Evolutionary conservation across 768 basidiomycete species (phyloP).

Genomic region (Amanita polypyramis): DNA sequence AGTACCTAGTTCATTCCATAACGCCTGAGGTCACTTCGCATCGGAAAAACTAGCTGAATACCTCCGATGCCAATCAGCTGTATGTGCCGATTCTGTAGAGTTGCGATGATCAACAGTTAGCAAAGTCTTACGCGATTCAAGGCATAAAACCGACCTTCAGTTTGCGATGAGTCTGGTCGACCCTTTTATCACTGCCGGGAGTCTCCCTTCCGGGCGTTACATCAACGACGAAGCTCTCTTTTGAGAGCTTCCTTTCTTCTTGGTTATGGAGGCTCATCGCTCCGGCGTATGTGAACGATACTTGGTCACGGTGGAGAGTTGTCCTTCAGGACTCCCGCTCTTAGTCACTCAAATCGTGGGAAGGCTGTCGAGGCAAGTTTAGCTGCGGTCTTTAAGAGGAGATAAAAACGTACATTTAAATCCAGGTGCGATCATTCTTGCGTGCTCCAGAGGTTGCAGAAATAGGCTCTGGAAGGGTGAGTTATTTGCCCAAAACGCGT

Average conservation of each 20-base stretch:
- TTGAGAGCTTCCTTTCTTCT: background rate
- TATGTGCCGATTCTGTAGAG: slow-evolving; percentile 34
- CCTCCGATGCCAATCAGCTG: slow-evolving; percentile 44
- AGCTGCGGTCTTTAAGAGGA: too few species aligned
- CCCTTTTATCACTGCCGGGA: background rate
- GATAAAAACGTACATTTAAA: too few species aligned
- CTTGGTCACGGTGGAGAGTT: too few species aligned
- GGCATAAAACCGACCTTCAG: slow-evolving; percentile 21
- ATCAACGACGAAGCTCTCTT: background rate
- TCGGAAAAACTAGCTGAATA: slow-evolving; percentile 10
- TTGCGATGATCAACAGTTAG: background rate
- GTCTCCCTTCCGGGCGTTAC: background rate
- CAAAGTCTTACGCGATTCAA: background rate
- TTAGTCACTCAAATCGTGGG: too few species aligned
- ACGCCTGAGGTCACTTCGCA: background rate
- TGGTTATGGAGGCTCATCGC: background rate
- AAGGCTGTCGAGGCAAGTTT: too few species aligned
- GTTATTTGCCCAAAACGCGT: too few species aligned
- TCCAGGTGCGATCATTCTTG: too few species aligned
- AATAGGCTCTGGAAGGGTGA: too few species aligned
- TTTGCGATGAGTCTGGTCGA: slow-evolving; percentile 27
- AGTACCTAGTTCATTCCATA: slow-evolving; percentile 31
- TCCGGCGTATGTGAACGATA: too few species aligned
- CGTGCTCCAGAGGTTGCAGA: too few species aligned
- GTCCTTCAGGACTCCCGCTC: too few species aligned